A percentile compares a stretch with the other conserved stretches of the same genome.
phyloP scores from a whole-genome alignment of 2,329 filamentous ascomycete genomes.

The Chaetomiaceae sp. region DNA sequence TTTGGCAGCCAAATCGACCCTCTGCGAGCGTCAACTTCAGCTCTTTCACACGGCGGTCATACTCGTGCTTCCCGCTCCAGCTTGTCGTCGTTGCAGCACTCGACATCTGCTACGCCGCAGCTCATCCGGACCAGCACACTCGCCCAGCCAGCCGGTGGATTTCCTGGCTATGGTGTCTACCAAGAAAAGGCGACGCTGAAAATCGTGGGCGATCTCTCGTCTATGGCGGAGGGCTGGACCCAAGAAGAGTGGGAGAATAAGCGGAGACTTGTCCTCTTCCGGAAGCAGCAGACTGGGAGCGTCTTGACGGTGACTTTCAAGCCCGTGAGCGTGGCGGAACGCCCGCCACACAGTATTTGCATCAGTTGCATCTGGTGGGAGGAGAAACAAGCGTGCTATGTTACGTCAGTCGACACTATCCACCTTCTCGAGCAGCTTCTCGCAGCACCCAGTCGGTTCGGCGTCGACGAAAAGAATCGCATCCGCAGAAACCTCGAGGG shows the following conservation, averaged over 20 bases:
- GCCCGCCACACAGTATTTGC: constrained; percentile 79
- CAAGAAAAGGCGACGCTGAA: constrained; percentile 80
- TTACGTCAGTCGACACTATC: constrained; percentile 96
- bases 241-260: constrained; percentile 74
- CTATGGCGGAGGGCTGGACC: constrained; percentile 81
- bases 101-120: constrained; percentile 40
- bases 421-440: constrained; percentile 90
- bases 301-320: constrained; percentile 78
- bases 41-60: constrained; percentile 42
- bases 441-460: constrained; percentile 69
- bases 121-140: constrained; percentile 54
- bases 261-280: constrained; percentile 84
- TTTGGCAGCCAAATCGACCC: constrained; percentile 37
- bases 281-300: constrained; percentile 73
- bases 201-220: constrained; percentile 77
- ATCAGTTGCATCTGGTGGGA: constrained; percentile 98
- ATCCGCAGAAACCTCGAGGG: constrained; percentile 94
- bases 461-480: constrained; percentile 96
- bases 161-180: constrained; percentile 48
- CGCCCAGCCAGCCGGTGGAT: constrained; percentile 36
- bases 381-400: constrained; percentile 83
- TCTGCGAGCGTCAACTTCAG: constrained; percentile 36
- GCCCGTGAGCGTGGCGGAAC: constrained; percentile 71
- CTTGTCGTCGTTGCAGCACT: constrained; percentile 45
- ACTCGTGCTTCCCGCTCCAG: constrained; percentile 43